A percentile compares a stretch with the other conserved stretches of the same genome.
Evolutionary conservation across 176 grass and related monocot genomes (phyloP).

Genomic region (Echinochloa phyllopogon): DNA sequence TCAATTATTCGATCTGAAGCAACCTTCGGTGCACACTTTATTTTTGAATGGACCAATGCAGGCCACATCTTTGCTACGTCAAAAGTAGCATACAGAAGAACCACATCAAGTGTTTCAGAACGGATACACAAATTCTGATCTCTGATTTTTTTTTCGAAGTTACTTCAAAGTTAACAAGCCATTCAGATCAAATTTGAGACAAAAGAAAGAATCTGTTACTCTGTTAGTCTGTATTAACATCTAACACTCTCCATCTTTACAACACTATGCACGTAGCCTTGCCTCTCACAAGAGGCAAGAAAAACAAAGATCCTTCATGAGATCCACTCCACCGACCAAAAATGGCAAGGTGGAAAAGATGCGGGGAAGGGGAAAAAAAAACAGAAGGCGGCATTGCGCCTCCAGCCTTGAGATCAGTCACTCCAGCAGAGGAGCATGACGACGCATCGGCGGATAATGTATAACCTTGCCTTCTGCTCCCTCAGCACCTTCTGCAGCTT

Average conservation of each 20-base stretch:
- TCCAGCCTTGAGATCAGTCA: slow-evolving; percentile 35
- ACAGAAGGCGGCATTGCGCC: neutral
- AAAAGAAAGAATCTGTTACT: slow-evolving; percentile 22
- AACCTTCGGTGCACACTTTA: slow-evolving; percentile 2
- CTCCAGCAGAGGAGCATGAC: slow-evolving; percentile 75
- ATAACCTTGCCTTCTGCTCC: slow-evolving; percentile 74
- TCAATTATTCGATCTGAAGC: slow-evolving; percentile 25
- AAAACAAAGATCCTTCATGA: slow-evolving; percentile 42
- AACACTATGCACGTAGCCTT: slow-evolving; percentile 37
- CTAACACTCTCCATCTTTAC: slow-evolving; percentile 47
- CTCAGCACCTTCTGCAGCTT: slow-evolving; percentile 57
- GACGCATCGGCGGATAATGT: slow-evolving; percentile 75
- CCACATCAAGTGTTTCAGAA: neutral
- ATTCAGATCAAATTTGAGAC: neutral
- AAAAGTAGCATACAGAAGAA: slow-evolving; percentile 22
- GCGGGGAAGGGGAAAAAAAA: too few species aligned
- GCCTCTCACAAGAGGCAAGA: slow-evolving; percentile 42
- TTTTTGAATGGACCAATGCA: slow-evolving; percentile 36
- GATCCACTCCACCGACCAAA: slow-evolving; percentile 33
- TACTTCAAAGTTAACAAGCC: neutral
- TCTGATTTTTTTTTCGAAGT: neutral
- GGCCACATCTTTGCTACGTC: slow-evolving; percentile 13
- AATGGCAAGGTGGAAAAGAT: slow-evolving; percentile 41
- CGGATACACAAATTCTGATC: neutral
- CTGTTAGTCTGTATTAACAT: slow-evolving; percentile 52